These are phyloP conservation scores for Pholiota molesta DNA, from an alignment of 768 basidiomycete genomes.

Conservation along the genomic window DNA sequence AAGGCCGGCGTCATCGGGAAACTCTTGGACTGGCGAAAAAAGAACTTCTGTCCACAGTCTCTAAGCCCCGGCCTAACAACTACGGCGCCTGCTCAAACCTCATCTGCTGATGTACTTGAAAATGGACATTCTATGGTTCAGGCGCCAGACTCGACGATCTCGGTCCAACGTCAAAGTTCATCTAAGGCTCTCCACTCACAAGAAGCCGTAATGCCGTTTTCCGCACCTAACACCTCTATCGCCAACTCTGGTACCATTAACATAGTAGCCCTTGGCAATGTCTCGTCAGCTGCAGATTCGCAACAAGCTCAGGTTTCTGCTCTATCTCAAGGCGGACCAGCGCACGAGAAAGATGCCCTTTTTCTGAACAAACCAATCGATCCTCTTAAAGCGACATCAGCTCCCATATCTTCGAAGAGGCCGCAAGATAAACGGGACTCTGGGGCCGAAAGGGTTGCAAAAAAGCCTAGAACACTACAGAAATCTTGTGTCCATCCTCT, in stretches of 20 bases:
- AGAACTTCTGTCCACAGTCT: background rate
- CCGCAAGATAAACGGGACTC: background rate
- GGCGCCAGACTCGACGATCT: background rate
- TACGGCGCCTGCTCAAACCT: background rate
- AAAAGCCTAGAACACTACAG: background rate
- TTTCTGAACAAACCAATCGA: background rate
- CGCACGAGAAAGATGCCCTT: background rate
- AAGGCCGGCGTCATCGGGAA: conserved; percentile 62
- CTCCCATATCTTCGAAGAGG: background rate
- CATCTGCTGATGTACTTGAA: background rate
- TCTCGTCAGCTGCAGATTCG: background rate
- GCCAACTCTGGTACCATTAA: too few species aligned
- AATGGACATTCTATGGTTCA: background rate
- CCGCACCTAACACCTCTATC: background rate
- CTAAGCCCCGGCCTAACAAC: background rate
- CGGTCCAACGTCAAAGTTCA: background rate
- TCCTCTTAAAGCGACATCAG: background rate
- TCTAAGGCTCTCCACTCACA: too few species aligned
- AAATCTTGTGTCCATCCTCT: background rate
- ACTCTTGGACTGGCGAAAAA: conserved; percentile 23
- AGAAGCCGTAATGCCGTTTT: too few species aligned
- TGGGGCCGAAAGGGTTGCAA: background rate
- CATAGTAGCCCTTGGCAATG: background rate
- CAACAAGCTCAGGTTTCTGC: background rate
- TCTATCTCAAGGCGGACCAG: background rate